Conservation (phyloP, 306 rosid species). For the Cajanus cajan region DNA sequence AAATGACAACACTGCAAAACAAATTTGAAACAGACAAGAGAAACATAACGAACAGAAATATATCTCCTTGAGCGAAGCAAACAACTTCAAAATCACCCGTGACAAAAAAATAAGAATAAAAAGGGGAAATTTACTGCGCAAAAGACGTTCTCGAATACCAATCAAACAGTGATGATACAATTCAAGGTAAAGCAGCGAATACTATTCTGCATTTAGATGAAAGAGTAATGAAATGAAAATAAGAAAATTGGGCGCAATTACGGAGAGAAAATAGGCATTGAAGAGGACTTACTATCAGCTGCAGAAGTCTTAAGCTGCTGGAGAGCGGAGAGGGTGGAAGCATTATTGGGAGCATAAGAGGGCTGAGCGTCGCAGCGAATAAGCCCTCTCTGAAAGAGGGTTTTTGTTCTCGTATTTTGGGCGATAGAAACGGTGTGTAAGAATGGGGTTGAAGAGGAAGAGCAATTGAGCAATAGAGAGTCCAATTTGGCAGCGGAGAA, state of each 20-base stretch:
- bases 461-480: slow-evolving; percentile 40
- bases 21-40: neutral
- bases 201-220: neutral
- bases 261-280: neutral
- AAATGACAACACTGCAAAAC: neutral
- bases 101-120: neutral
- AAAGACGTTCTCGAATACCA: neutral
- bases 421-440: slow-evolving; percentile 15
- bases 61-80: neutral
- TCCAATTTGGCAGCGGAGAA: slow-evolving; percentile 58
- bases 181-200: neutral
- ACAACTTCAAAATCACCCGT: neutral
- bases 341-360: slow-evolving; percentile 39
- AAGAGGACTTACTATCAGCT: slow-evolving; percentile 62
- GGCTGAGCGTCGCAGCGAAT: slow-evolving; percentile 62
- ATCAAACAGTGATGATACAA: neutral
- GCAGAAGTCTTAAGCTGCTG: slow-evolving; percentile 91
- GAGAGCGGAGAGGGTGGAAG: slow-evolving; percentile 59
- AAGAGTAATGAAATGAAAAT: neutral
- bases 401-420: slow-evolving; percentile 35
- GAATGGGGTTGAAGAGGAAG: slow-evolving; percentile 41
- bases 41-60: neutral
- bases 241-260: neutral
- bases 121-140: neutral
- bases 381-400: slow-evolving; percentile 49